Conservation (phyloP, 306 rosid genomes). For the Cucurbita argyrosperma region DNA sequence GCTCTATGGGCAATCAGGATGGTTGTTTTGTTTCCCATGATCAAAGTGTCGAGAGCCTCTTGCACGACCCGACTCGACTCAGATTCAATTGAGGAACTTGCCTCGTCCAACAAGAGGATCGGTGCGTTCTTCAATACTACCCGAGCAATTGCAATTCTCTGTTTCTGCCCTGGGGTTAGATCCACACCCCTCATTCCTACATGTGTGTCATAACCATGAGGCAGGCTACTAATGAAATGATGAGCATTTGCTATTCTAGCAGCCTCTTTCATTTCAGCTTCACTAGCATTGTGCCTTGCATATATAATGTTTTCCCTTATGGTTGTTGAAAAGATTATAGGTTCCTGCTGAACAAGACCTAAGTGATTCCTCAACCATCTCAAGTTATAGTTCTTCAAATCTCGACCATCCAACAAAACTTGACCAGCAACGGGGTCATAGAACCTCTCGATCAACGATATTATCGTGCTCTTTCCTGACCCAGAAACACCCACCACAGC, state of each 20-base stretch:
- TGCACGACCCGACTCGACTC: conserved; percentile 98
- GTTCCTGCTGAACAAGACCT: conserved; percentile 98
- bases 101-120: conserved; percentile 87
- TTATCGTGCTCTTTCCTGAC: conserved; percentile 94
- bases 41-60: conserved; percentile 93
- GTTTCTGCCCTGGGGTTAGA: conserved; percentile 97
- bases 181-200: conserved; percentile 99
- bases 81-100: conserved; percentile 93
- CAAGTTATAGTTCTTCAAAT: conserved; percentile 72
- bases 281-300: conserved; percentile 97
- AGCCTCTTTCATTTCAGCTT: conserved; percentile 97
- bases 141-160: conserved; percentile 96
- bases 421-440: conserved; percentile 99
- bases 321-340: conserved; percentile 92
- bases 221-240: conserved; percentile 95
- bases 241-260: conserved; percentile 99
- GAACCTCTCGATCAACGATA: conserved; percentile 88
- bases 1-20: conserved; percentile 96
- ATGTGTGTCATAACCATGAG: conserved; percentile 96
- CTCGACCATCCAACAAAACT: conserved; percentile 85
- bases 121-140: conserved; percentile 93
- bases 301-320: conserved; percentile 91
- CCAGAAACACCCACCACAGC: conserved; percentile 99
- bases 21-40: conserved; percentile 99
- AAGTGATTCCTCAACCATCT: conserved; percentile 97